Evolutionary conservation across 1,284 basidiomycete genomes (phyloP).

Genomic region (Apiotrichum akiyoshidainum): DNA sequence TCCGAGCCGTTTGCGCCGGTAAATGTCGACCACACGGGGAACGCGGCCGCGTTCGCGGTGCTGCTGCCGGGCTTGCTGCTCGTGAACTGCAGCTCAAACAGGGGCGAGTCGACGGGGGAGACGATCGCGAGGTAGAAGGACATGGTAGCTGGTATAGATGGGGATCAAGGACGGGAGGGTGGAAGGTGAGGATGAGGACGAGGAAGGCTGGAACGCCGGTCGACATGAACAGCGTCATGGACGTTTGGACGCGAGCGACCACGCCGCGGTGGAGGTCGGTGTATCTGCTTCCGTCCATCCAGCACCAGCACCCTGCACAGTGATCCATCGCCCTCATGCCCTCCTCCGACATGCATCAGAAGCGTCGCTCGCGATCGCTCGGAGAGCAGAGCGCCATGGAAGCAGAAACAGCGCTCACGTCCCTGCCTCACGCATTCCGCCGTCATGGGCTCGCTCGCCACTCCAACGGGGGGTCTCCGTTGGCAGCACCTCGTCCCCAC

Average conservation of each 20-base stretch:
- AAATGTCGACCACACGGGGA: conserved; percentile 50
- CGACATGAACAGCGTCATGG: no score
- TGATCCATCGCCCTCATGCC: no score
- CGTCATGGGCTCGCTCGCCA: no score
- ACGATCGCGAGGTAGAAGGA: conserved; percentile 53
- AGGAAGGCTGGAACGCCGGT: background rate
- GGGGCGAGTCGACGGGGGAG: conserved; percentile 48
- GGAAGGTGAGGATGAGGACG: background rate
- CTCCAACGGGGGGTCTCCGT: no score
- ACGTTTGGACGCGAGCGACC: no score
- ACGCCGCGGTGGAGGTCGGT: conserved; percentile 5
- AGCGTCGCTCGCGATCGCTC: no score
- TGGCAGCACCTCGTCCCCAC: no score
- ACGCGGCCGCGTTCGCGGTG: conserved; percentile 18
- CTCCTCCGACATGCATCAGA: no score
- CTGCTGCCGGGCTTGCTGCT: conserved; percentile 26
- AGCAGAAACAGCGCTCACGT: no score
- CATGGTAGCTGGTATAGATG: conserved; percentile 27
- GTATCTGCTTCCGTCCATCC: background rate
- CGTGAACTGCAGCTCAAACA: conserved; percentile 48
- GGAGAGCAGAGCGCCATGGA: no score
- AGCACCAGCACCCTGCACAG: no score
- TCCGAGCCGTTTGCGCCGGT: conserved; percentile 34
- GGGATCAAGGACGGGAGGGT: background rate
- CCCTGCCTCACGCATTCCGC: no score